Percentiles rank a stretch among this genome's conserved stretches.
These are phyloP conservation scores for Neobulgaria alba DNA, from an alignment of 2,329 filamentous ascomycete genomes.

Conservation along the genomic window DNA sequence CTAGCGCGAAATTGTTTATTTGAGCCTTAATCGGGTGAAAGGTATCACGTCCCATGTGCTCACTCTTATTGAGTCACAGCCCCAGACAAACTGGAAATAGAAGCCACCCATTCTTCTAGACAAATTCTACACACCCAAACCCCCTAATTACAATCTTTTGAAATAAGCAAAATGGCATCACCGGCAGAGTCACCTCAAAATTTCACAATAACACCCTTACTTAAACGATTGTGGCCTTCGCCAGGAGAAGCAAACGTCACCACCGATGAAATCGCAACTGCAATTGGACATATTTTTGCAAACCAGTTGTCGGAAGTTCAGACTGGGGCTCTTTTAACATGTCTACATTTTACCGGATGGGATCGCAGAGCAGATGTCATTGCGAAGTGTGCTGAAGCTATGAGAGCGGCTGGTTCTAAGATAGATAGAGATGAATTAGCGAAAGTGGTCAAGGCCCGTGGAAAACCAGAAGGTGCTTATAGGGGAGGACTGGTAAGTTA, in stretches of 20 bases:
- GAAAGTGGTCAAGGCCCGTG: conserved; percentile 50
- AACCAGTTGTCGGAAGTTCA: conserved; percentile 84
- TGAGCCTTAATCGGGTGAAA: not conserved
- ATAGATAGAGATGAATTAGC: conserved; percentile 58
- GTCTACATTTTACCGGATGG: conserved; percentile 81
- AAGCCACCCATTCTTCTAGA: not conserved
- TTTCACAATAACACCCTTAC: conserved; percentile 55
- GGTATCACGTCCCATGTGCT: too few species aligned
- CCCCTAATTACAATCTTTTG: not conserved
- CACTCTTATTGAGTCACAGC: too few species aligned
- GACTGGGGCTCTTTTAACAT: conserved; percentile 77
- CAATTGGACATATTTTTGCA: conserved; percentile 85
- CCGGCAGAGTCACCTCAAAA: conserved; percentile 17
- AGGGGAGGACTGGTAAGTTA: conserved; percentile 68
- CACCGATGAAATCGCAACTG: conserved; percentile 77
- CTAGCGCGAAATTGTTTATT: not conserved
- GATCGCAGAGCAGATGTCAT: conserved; percentile 81
- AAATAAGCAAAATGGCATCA: conserved; percentile 15
- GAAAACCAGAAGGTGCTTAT: conserved; percentile 64
- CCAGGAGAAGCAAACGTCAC: conserved; percentile 44
- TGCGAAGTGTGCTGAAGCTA: conserved; percentile 71
- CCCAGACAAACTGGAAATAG: too few species aligned
- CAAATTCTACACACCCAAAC: not conserved
- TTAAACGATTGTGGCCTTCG: conserved; percentile 61
- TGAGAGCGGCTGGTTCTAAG: conserved; percentile 69